Evolutionary conservation across 768 basidiomycete genomes (phyloP), one percentile per base, ranked within the genome.

Genomic region (Hortiboletus campestris): DNA sequence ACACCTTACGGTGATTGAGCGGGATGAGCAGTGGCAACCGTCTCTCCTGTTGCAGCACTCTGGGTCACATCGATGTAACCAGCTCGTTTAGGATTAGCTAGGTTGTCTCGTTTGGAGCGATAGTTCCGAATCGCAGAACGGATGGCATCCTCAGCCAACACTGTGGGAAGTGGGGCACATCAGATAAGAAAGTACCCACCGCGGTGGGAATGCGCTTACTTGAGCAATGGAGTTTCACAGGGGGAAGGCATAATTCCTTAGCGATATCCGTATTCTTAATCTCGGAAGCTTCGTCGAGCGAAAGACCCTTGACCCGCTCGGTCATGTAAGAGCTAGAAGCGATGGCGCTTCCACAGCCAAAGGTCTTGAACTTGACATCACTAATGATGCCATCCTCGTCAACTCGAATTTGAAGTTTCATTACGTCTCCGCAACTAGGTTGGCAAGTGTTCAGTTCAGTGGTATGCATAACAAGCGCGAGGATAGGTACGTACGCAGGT

Each of bases 251-350:
- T 17, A 98, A 76, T 74, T 98, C 97, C 76, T 97, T 95, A 20
- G 97, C 97, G 69, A 98, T 99, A 72, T 98, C 97, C 12, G 97
- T 98, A 78, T 99, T 99, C 76, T 95, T 97, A 65, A 99, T 96
- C 70, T 88, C 87, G 51, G 92, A 92, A 9, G 97, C 97, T 57
- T 94, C 92, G 50, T 98, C 97, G 53, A 99, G 75, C 10, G 88
- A 87, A 58, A 98, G 80, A 25, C 97, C 97, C 75, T 87, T 96
- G 57, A 99, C 96, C 49, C 94, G 89, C 76, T 99, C 96, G 17
- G 97, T 99, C 91, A 98, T 94, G 72, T 96, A 99, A 8, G 92
- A 95, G 67, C 92, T 94, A 1, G 94, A 96, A 1, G 97, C 97
- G 57, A 99, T 99, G 63, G 94, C 94, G 61, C 93, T 95, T 50